Evolutionary conservation across 495 filamentous ascomycete species (phyloP).

Genomic region (Neurospora sp.): DNA sequence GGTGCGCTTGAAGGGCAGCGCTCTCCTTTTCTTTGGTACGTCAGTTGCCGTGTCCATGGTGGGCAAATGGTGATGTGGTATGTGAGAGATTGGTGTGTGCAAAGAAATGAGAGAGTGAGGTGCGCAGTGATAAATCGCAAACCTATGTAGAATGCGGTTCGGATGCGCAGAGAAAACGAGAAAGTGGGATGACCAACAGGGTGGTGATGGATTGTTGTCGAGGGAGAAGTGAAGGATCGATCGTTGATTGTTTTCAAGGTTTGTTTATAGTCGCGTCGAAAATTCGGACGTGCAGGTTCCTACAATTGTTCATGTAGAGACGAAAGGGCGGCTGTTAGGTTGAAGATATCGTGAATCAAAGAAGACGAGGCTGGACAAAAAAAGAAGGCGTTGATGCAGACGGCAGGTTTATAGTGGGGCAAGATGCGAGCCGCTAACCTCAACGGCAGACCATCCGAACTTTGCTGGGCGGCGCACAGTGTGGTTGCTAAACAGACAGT

Average conservation of each 20-base stretch:
- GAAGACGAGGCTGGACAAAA: neutral
- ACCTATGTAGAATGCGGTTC: neutral
- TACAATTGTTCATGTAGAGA: neutral
- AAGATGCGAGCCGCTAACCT: neutral
- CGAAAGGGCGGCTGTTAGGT: neutral
- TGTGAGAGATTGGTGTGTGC: neutral
- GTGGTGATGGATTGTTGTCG: neutral
- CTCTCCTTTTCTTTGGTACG: slow-evolving; percentile 35
- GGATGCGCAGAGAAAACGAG: neutral
- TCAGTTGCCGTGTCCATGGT: neutral
- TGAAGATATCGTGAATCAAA: neutral
- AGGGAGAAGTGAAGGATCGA: neutral
- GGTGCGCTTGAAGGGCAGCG: slow-evolving; percentile 59
- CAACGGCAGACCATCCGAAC: neutral
- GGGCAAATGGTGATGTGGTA: slow-evolving; percentile 5
- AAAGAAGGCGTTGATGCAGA: neutral
- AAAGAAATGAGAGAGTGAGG: neutral
- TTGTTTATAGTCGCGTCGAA: neutral
- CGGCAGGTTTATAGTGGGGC: neutral
- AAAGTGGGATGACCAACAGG: neutral
- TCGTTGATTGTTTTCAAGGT: neutral
- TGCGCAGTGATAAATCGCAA: neutral
- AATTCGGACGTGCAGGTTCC: neutral
- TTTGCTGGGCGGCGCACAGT: neutral
- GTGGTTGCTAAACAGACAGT: neutral